A percentile compares a stretch with the other conserved stretches of the same genome.
Conservation (phyloP, 495 filamentous ascomycete genomes). For the Tuber borchii region DNA sequence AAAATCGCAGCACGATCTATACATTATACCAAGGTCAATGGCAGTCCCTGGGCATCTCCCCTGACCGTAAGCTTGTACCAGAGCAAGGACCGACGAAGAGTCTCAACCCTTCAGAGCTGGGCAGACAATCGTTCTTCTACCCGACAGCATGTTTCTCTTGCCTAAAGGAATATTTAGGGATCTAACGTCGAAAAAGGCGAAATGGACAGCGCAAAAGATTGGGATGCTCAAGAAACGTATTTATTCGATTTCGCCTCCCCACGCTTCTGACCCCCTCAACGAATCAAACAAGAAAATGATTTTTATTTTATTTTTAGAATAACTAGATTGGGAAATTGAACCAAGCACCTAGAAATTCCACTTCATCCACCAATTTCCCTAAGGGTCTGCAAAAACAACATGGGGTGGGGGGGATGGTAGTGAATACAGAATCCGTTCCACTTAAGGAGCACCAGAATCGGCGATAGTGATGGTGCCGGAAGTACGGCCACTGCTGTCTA, state of each 20-base stretch:
- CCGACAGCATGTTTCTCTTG: not conserved
- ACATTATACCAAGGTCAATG: not conserved
- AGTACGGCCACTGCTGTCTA: constrained; percentile 33
- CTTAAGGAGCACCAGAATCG: constrained; percentile 7
- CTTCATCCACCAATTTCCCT: not conserved
- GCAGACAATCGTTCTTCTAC: not conserved
- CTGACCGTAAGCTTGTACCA: not conserved
- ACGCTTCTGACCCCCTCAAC: not conserved
- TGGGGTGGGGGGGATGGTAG: not conserved
- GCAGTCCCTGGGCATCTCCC: not conserved
- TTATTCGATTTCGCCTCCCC: not conserved
- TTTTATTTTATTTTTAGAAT: not conserved
- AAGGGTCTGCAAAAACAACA: not conserved
- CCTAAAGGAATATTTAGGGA: not conserved
- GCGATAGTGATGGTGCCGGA: constrained; percentile 28
- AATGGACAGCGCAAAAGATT: not conserved
- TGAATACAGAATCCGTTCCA: not conserved
- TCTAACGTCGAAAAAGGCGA: not conserved
- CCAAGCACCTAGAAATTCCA: not conserved
- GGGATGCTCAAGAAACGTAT: not conserved
- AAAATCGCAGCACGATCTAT: not conserved
- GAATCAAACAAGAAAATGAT: not conserved
- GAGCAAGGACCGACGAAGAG: not conserved
- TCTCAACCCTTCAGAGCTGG: not conserved
- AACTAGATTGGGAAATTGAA: not conserved